Percentiles rank a stretch among this genome's conserved stretches.
Evolutionary conservation across 176 grass and related monocot genomes (phyloP).

Genomic region (Lolium perenne): DNA sequence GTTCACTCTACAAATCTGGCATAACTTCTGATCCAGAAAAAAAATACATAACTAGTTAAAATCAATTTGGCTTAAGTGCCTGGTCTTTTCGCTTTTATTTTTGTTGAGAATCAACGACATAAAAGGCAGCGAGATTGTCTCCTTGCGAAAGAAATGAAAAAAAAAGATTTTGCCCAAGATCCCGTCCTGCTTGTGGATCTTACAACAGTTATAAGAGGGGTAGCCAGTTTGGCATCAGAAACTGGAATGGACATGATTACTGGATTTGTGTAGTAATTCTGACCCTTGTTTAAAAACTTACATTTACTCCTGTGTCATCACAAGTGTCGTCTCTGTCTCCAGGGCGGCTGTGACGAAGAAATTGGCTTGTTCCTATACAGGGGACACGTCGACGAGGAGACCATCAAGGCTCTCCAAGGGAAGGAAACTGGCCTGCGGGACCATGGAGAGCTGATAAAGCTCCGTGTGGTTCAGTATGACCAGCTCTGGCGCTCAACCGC

Average conservation of each 20-base stretch:
- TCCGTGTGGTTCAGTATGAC: constrained; percentile 66
- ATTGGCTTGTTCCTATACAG: constrained; percentile 77
- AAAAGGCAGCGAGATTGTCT: no score
- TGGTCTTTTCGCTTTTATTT: no score
- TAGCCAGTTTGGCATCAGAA: not conserved
- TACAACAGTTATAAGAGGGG: not conserved
- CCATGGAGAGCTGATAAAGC: constrained; percentile 88
- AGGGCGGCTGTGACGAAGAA: constrained; percentile 93
- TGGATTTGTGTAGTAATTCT: not conserved
- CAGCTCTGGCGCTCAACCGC: constrained; percentile 69
- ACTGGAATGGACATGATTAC: not conserved
- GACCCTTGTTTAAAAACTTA: not conserved
- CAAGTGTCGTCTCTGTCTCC: not conserved
- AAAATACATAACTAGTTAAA: not conserved
- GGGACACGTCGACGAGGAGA: constrained; percentile 56
- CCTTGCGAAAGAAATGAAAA: no score
- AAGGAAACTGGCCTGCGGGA: constrained; percentile 85
- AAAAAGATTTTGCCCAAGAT: not conserved
- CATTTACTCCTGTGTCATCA: not conserved
- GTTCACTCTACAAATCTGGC: not conserved
- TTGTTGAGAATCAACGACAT: no score
- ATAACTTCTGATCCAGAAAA: not conserved
- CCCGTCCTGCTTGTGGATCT: not conserved
- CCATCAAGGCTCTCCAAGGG: constrained; percentile 64
- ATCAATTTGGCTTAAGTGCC: not conserved